Base-by-base conservation (phyloP, 257 asterid species). In the Verbena officinalis region DNA sequence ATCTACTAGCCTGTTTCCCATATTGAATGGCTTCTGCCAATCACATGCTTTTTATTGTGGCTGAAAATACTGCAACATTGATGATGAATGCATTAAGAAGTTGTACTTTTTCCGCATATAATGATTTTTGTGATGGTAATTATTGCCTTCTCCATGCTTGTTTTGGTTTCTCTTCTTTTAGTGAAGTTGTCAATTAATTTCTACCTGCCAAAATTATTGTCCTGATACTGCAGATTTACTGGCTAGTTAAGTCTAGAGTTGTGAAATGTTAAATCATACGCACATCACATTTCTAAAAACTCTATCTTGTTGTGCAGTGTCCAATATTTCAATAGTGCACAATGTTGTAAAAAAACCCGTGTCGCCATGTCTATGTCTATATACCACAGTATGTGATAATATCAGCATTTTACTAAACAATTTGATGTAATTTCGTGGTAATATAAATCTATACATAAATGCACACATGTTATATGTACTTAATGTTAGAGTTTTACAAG, bases 21-120 rank as follows among this genome's bases (percentile, higher is more conserved):
- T 48, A 67, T 60, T 73, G 33, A 73, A 73, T 73, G 17, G 55
- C 69, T 66, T 59, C 68, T 72, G 69, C 44, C 68, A 58, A 7
- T 43, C 64, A 52, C 69, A 59, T 59, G 73, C 64, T 45, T 60
- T 49, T 38, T 42, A 69, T 44, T 42, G 33, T 46, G 21, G 46
- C 67, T 55, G 39, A 14, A n/a, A 55, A 44, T 30, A 36, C 40
- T 43, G 40, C 7, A 36, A 27, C 27, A 24, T 23, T 22, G 4
- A 51, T 59, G 49, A 4, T 38, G 73, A 36, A 14, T 34, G 27
- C 16, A 54, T 30, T 42, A 46, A 14, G 20, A 8, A 43, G n/a
- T 31, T 3, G 27, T 22, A 15, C 27, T 23, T 63, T 11, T 67
- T 12, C n/a, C 22, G 21, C 12, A 71, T 27, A 27, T 27, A 63